Percentiles rank a stretch among this genome's conserved stretches.
These are phyloP conservation scores for Carex myosuroides DNA, from an alignment of 176 grass and related monocot genomes.

Conservation along the genomic window DNA sequence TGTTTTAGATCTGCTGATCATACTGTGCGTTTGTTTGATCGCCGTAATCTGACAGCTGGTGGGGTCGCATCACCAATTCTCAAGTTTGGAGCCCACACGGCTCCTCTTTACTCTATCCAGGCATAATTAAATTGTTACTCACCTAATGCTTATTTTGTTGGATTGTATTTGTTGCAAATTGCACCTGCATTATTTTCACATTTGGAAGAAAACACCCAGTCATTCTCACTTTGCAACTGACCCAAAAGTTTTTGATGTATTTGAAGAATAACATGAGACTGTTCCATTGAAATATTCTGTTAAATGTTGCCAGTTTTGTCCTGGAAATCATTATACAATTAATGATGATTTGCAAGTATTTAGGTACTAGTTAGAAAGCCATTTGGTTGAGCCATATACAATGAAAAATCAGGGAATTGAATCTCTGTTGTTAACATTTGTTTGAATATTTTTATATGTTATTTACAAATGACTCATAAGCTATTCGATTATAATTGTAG, in stretches of 20 bases:
- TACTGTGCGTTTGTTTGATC: conserved; percentile 88
- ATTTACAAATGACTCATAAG: background rate
- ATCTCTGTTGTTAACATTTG: background rate
- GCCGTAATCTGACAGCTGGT: conserved; percentile 59
- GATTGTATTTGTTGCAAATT: conserved; percentile 2
- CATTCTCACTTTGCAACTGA: background rate
- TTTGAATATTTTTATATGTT: background rate
- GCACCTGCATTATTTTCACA: background rate
- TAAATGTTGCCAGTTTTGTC: background rate
- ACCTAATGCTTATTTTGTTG: background rate
- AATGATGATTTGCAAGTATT: too few relatives aligned
- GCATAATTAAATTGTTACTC: too few relatives aligned
- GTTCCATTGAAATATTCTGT: background rate
- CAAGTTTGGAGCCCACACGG: too few relatives aligned
- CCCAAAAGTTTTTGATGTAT: background rate
- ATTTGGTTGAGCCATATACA: background rate
- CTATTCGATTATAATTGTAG: background rate
- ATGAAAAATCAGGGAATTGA: background rate
- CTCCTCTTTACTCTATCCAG: too few relatives aligned
- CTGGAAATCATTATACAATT: background rate
- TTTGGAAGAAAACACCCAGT: background rate
- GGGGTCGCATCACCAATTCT: background rate
- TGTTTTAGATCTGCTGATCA: conserved; percentile 80
- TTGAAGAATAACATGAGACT: background rate
- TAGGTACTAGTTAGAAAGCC: background rate